These are phyloP conservation scores for Acanthamoeba lenticulata DNA, from an alignment of 208 protist species.

Conservation along the genomic window DNA sequence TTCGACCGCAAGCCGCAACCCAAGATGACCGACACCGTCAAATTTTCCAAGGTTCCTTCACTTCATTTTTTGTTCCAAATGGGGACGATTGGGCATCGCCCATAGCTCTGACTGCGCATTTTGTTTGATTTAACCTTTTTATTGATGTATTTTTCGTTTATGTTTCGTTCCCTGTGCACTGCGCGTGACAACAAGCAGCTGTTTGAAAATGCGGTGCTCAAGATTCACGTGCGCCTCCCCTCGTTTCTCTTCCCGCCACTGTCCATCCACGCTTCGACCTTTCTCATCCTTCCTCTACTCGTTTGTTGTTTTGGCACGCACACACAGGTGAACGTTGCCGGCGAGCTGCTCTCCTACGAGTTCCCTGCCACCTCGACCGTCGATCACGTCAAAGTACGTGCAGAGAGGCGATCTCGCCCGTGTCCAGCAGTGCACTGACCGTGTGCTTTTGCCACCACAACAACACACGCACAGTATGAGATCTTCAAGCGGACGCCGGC, in stretches of 20 bases:
- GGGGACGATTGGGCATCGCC: not conserved
- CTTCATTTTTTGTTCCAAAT: not conserved
- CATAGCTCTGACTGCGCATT: not conserved
- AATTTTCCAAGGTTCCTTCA: constrained; percentile 33
- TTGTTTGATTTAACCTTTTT: not conserved
- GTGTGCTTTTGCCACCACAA: no score
- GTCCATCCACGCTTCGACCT: not conserved
- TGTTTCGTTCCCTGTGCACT: not conserved
- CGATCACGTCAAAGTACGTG: constrained; percentile 23
- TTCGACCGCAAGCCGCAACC: no score
- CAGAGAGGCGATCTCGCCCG: not conserved
- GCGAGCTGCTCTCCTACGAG: not conserved
- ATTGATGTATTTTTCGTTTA: not conserved
- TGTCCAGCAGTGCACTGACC: no score
- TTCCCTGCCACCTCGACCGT: constrained; percentile 14
- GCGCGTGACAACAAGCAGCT: not conserved
- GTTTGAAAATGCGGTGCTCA: constrained; percentile 6
- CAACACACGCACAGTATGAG: not conserved
- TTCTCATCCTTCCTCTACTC: not conserved
- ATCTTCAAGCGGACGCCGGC: constrained; percentile 13
- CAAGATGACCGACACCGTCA: not conserved
- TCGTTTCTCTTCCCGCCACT: not conserved
- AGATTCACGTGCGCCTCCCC: not conserved
- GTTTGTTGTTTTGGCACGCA: not conserved
- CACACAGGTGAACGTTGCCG: not conserved